Conservation (phyloP, 2,329 filamentous ascomycete genomes). For the Graphilbum ipis-grandicollis region DNA sequence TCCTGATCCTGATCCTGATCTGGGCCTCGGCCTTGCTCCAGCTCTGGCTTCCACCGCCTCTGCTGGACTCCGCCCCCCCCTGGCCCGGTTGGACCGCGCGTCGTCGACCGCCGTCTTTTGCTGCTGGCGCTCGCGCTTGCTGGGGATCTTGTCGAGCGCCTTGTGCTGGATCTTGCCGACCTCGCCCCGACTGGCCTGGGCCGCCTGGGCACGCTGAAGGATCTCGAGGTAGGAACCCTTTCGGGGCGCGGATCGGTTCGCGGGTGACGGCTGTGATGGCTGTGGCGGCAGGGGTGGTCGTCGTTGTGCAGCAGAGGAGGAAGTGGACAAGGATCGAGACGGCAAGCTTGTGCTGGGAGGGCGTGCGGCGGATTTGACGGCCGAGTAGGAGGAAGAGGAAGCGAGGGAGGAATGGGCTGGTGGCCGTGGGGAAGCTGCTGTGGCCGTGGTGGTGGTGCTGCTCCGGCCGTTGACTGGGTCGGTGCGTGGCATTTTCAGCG, state of each 20-base stretch:
- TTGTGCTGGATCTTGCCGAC: slow-evolving; percentile 62
- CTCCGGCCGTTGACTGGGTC: slow-evolving; percentile 3
- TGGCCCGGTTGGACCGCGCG: not conserved
- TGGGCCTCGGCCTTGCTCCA: not conserved
- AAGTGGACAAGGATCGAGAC: no score
- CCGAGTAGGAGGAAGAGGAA: not conserved
- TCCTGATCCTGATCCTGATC: not conserved
- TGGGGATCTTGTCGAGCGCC: slow-evolving; percentile 2
- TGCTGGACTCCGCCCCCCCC: no score
- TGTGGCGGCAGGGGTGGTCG: not conserved
- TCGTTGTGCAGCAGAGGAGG: no score
- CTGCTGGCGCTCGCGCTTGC: not conserved
- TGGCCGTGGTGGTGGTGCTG: not conserved
- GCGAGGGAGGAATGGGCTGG: not conserved
- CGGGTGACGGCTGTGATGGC: slow-evolving; percentile 8
- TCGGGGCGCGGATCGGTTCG: slow-evolving; percentile 35
- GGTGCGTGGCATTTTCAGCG: slow-evolving; percentile 24
- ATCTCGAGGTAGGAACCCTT: slow-evolving; percentile 62
- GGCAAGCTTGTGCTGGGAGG: no score
- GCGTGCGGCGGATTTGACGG: no score
- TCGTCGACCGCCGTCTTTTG: not conserved
- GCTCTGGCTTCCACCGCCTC: not conserved
- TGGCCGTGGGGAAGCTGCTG: not conserved
- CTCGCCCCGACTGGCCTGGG: slow-evolving; percentile 40
- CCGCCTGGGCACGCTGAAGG: slow-evolving; percentile 52